Evolutionary conservation across 2,329 filamentous ascomycete species (phyloP).

Genomic region (Aspergillus quadricinctus): DNA sequence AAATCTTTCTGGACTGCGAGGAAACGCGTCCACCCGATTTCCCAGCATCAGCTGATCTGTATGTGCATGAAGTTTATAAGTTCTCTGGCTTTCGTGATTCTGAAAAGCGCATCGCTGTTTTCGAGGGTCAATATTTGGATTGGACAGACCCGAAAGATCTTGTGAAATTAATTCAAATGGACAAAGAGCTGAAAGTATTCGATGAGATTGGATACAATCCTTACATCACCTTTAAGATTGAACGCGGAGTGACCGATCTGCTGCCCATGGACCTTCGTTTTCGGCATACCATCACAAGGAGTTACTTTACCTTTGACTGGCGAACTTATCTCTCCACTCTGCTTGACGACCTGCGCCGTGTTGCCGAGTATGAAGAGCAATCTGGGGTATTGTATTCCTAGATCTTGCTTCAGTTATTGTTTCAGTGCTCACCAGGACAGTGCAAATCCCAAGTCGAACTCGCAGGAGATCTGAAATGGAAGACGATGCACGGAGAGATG

Average conservation of each 20-base stretch:
- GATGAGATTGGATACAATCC: background rate
- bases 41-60: background rate
- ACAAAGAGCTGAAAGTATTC: background rate
- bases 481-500: too few species aligned
- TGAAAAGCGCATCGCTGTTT: background rate
- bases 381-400: background rate
- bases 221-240: background rate
- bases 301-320: background rate
- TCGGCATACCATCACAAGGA: background rate
- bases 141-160: background rate
- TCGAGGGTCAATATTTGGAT: background rate
- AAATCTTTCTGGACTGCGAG: background rate
- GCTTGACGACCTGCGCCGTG: background rate
- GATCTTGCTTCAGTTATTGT: background rate
- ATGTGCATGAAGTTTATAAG: background rate
- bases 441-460: background rate
- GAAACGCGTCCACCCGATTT: fast-evolving
- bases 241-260: background rate
- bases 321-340: background rate
- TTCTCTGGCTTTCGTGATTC: background rate
- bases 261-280: background rate
- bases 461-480: too few species aligned
- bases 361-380: background rate
- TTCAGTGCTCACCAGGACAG: background rate
- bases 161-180: background rate